These are phyloP conservation scores for Leccinum pachyderme DNA, from an alignment of 1,284 basidiomycete species.

Conservation along the genomic window DNA sequence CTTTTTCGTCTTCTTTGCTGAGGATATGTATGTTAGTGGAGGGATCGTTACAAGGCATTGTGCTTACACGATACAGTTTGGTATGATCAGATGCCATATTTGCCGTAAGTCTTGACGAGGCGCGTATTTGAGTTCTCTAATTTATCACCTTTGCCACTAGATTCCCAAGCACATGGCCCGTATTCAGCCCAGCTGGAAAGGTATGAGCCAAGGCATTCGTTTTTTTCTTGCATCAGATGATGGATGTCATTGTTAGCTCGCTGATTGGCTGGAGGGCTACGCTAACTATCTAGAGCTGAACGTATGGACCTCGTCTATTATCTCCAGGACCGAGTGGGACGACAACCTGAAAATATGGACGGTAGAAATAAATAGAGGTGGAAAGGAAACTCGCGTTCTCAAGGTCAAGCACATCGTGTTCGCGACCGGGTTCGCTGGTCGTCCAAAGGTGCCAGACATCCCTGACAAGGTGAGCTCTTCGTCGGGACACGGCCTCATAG, in stretches of 20 bases:
- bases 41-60: conserved; percentile 35
- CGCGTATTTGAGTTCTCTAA: background rate
- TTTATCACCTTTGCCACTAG: conserved; percentile 9
- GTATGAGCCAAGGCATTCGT: conserved; percentile 9
- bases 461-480: conserved; percentile 20
- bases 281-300: conserved; percentile 54
- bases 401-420: conserved; percentile 39
- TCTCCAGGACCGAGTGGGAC: conserved; percentile 39
- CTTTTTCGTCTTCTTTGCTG: background rate
- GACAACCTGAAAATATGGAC: conserved; percentile 37
- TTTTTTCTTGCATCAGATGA: background rate
- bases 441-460: conserved; percentile 34
- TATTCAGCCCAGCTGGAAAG: conserved; percentile 37
- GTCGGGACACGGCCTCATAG: background rate
- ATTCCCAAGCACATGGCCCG: conserved; percentile 41
- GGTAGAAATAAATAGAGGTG: conserved; percentile 31
- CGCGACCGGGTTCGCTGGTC: conserved; percentile 41
- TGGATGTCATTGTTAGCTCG: conserved; percentile 37
- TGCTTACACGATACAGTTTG: conserved; percentile 30
- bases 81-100: conserved; percentile 30
- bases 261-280: conserved; percentile 61
- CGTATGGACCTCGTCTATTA: conserved; percentile 50
- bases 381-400: conserved; percentile 29
- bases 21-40: conserved; percentile 23
- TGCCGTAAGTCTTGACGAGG: conserved; percentile 20